Evolutionary conservation across 2,329 filamentous ascomycete genomes (phyloP).

Genomic region (Stachybotrys chlorohalonatus): DNA sequence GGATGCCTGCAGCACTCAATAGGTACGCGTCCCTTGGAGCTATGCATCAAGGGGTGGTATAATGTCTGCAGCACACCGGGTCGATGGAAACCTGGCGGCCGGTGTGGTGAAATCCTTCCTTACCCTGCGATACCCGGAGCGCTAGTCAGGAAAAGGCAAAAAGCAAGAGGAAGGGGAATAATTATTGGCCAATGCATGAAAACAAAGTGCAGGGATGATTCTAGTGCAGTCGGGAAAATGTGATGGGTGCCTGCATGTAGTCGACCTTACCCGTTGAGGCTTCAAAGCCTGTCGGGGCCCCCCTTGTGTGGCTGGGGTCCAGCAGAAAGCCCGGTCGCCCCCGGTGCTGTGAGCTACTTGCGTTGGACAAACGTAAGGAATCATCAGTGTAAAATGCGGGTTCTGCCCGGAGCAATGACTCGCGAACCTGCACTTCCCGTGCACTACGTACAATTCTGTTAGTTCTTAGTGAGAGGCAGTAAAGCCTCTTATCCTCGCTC

Average conservation of each 20-base stretch:
- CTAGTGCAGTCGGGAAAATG: neutral
- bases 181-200: neutral
- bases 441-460: too few relatives aligned
- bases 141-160: neutral
- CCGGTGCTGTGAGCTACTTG: too few relatives aligned
- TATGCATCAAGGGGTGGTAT: neutral
- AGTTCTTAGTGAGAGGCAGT: too few relatives aligned
- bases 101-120: neutral
- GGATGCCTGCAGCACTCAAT: too few relatives aligned
- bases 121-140: neutral
- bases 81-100: neutral
- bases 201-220: neutral
- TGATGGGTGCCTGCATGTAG: neutral
- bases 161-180: neutral
- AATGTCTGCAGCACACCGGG: neutral
- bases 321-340: neutral
- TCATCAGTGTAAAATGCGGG: too few relatives aligned
- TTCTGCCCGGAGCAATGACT: too few relatives aligned
- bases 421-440: too few relatives aligned
- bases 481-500: too few relatives aligned
- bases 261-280: neutral
- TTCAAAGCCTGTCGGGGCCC: neutral
- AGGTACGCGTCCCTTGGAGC: neutral
- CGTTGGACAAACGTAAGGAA: too few relatives aligned
- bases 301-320: neutral